Conservation (phyloP, 164 flowering plant species). For the Santalum album region DNA sequence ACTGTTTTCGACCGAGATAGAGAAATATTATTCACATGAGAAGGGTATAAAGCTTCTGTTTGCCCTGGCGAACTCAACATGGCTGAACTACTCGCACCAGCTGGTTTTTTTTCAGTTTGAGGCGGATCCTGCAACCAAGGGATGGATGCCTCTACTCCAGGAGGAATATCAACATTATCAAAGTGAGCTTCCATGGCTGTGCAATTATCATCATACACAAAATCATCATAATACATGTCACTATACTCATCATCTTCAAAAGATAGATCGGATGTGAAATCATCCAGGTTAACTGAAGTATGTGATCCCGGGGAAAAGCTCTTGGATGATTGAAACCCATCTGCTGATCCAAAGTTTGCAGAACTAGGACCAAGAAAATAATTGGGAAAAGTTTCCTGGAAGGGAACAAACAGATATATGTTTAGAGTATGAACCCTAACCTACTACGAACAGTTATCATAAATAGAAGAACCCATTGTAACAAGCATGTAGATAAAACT, state of each 20-base stretch:
- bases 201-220: conserved; percentile 22
- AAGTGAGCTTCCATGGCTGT: conserved; percentile 28
- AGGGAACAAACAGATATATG: background rate
- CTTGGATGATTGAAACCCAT: conserved; percentile 12
- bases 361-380: conserved; percentile 1
- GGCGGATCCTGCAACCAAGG: conserved; percentile 23
- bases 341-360: conserved; percentile 7
- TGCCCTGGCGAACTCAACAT: background rate
- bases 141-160: conserved; percentile 41
- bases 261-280: conserved; percentile 8
- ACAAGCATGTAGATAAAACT: background rate
- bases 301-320: conserved; percentile 1
- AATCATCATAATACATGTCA: conserved; percentile 19
- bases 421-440: background rate
- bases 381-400: conserved; percentile 14
- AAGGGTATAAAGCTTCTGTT: background rate
- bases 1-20: background rate
- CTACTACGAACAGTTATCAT: too few species aligned
- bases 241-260: conserved; percentile 15
- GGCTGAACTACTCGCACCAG: conserved; percentile 9
- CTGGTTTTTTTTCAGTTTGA: conserved; percentile 6
- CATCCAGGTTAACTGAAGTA: conserved; percentile 10
- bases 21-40: background rate
- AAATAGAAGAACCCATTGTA: background rate
- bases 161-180: conserved; percentile 36